Evolutionary conservation across 2,329 filamentous ascomycete genomes (phyloP), one percentile per base, ranked within the genome.

Genomic region (Trichoderma breve): DNA sequence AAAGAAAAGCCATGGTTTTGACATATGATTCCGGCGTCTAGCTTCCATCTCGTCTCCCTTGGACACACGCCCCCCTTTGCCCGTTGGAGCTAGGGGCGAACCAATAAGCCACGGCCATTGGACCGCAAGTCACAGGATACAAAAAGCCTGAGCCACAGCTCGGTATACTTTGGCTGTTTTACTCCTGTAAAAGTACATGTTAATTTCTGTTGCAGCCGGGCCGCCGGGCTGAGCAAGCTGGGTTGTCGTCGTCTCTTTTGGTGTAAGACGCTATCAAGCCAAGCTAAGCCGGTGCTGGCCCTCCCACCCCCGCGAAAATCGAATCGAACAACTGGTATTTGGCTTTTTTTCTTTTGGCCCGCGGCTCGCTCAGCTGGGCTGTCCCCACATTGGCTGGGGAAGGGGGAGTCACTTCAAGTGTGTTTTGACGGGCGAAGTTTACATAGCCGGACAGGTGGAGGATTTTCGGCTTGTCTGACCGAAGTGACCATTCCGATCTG

Each of bases 11-110:
- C 57, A 51, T 61, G 36, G 58, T 67, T 72, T 72, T 73, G 70
- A 58, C 70, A 70, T 73, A 66, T 72, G 72, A 73, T 73, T 68
- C 69, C 64, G 67, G 51, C 30, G 28, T 70, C 64, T 58, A 55
- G 30, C 69, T 34, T 39, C 26, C 39, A 47, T 53, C 28, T 47
- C 12, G 30, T 36, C 30, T 21, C 11, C 26, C 12, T 57, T 58
- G 34, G 34, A 58, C 12, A 58, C 65, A 58, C 65, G 32, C 63
- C 65, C 65, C 64, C 51, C 34, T 68, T 58, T 58, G 53, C 68
- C 57, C 68, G 60, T 63, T 70, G 55, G 68, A 53, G 68, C 39
- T 63, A 70, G 67, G 26, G 47, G 63, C 63, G 63, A 61, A 32
- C 26, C 26, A 11, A 61, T 24, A 61, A 61, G 55, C 55, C 53